A percentile compares a stretch with the other conserved stretches of the same genome.
Evolutionary conservation across 2,329 filamentous ascomycete genomes (phyloP).

Genomic region (Arthrobotrys sinensis): DNA sequence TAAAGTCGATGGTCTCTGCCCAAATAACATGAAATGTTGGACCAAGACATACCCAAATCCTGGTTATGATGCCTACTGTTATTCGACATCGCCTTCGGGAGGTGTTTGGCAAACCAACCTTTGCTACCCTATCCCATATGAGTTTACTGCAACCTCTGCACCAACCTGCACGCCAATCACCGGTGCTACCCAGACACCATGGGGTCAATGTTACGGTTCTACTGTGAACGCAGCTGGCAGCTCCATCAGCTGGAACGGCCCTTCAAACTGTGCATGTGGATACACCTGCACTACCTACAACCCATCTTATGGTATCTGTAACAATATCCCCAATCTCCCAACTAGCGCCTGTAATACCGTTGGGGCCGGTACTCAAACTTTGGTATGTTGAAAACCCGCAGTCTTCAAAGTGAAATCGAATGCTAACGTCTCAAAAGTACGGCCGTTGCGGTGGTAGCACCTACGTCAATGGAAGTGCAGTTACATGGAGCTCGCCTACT

Average conservation of each 20-base stretch:
- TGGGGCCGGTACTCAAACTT: slow-evolving; percentile 51
- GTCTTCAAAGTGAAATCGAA: background rate
- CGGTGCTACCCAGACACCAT: slow-evolving; percentile 46
- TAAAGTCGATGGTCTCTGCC: slow-evolving; percentile 53
- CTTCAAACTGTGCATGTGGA: slow-evolving; percentile 52
- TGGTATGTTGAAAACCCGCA: slow-evolving; percentile 37
- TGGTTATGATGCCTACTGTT: slow-evolving; percentile 53
- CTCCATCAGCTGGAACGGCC: slow-evolving; percentile 39
- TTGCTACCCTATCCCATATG: slow-evolving; percentile 56
- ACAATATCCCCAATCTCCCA: slow-evolving; percentile 38
- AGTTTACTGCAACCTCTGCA: slow-evolving; percentile 33
- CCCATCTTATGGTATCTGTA: slow-evolving; percentile 50
- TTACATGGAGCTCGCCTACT: slow-evolving; percentile 48
- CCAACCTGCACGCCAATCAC: slow-evolving; percentile 53
- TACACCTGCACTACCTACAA: slow-evolving; percentile 46
- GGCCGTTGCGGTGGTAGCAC: slow-evolving; percentile 59
- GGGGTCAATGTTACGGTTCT: slow-evolving; percentile 51
- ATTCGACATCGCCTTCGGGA: slow-evolving; percentile 33
- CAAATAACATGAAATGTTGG: slow-evolving; percentile 52
- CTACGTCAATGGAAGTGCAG: slow-evolving; percentile 40
- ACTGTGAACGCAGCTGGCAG: slow-evolving; percentile 49
- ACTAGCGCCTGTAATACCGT: slow-evolving; percentile 38
- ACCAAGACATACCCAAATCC: slow-evolving; percentile 48
- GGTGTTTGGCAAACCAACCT: slow-evolving; percentile 40
- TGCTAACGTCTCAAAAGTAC: slow-evolving; percentile 47